phyloP scores from a whole-genome alignment of 1,284 basidiomycete species.

The Sanghuangporus sanghuang region DNA sequence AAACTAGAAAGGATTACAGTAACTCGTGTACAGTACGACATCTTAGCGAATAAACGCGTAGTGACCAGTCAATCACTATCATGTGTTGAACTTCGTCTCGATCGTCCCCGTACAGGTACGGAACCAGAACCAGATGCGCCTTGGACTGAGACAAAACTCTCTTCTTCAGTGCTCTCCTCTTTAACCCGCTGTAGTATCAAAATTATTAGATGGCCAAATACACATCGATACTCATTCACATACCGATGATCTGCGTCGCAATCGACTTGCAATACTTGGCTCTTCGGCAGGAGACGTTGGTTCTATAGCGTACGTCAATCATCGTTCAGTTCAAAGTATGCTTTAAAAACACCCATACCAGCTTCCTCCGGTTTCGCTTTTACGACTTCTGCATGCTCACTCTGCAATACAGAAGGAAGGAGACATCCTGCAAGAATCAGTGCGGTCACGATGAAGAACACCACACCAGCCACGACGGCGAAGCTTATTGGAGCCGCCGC shows the following conservation, averaged over 20 bases:
- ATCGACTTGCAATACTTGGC: neutral
- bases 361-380: neutral
- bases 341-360: neutral
- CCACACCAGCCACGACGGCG: conserved; percentile 37
- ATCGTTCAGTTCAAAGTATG: neutral
- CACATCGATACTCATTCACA: neutral
- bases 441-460: conserved; percentile 38
- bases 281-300: neutral
- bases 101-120: neutral
- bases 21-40: neutral
- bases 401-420: conserved; percentile 6
- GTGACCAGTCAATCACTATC: neutral
- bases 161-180: conserved; percentile 2
- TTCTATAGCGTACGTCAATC: neutral
- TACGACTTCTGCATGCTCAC: neutral
- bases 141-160: neutral
- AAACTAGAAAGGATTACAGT: neutral
- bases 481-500: conserved; percentile 61
- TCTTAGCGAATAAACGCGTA: neutral
- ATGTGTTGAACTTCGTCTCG: neutral
- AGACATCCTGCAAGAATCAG: conserved; percentile 26
- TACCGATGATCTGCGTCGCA: conserved; percentile 5
- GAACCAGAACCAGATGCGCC: neutral
- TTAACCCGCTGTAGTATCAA: neutral
- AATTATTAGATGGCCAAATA: neutral